A percentile compares a stretch with the other conserved stretches of the same genome.
phyloP scores from a whole-genome alignment of 73 alveolate genomes.

The Halteria grandinella region DNA sequence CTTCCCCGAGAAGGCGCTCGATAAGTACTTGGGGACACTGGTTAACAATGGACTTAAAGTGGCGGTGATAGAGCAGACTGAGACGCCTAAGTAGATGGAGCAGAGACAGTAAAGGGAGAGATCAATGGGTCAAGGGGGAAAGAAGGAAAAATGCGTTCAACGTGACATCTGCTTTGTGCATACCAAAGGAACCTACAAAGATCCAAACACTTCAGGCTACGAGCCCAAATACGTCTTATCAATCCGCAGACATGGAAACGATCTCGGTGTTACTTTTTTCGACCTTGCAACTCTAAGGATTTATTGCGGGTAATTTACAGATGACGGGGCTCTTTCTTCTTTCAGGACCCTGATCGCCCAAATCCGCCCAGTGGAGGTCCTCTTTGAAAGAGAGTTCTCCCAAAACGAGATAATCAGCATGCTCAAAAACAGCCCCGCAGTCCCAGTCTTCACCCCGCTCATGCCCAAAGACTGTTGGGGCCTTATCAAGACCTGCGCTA shows the following conservation, averaged over 20 bases:
- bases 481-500: constrained; percentile 2
- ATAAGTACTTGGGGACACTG: constrained; percentile 76
- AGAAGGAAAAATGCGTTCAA: constrained; percentile 54
- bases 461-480: constrained; percentile 51
- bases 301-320: constrained; percentile 57
- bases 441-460: constrained; percentile 52
- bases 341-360: constrained; percentile 64
- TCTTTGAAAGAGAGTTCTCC: constrained; percentile 52
- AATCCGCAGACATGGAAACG: constrained; percentile 5
- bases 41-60: constrained; percentile 87
- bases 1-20: constrained; percentile 91
- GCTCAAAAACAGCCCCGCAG: constrained; percentile 55
- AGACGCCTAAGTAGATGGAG: constrained; percentile 84
- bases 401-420: constrained; percentile 50
- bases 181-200: constrained; percentile 80
- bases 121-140: background rate
- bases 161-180: constrained; percentile 89
- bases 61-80: constrained; percentile 94
- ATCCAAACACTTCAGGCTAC: constrained; percentile 2
- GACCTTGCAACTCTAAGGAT: constrained; percentile 60
- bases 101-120: constrained; percentile 63
- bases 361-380: constrained; percentile 68
- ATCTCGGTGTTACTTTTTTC: constrained; percentile 65
- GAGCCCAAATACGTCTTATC: constrained; percentile 57
- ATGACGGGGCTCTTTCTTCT: constrained; percentile 45